Evolutionary conservation across 768 basidiomycete genomes (phyloP), one percentile per base, ranked within the genome.

Genomic region (Fomitopsis pulvina): DNA sequence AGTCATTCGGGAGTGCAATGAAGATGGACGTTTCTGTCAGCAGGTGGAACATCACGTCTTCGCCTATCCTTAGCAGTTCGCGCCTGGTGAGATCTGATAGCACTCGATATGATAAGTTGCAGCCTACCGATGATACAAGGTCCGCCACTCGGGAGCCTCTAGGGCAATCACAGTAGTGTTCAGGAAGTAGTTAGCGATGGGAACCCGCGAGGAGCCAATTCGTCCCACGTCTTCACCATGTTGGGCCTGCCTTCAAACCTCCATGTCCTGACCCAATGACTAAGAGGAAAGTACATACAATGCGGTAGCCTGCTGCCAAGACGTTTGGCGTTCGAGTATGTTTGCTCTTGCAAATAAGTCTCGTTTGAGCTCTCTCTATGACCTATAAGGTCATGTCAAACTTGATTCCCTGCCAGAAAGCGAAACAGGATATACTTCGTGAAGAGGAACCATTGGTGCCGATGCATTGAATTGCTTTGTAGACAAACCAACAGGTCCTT

Each of bases 111-210:
- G n/a, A n/a, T n/a, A n/a, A n/a, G n/a, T n/a, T n/a, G n/a, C n/a
- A n/a, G n/a, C n/a, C n/a, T n/a, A n/a, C n/a, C n/a, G n/a, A n/a
- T n/a, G n/a, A n/a, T n/a, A 67, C 11, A 92, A 67, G 2, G 59
- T 63, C 46, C 79, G 75, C 90, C 90, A 93, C 51, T 83, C 79
- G 0, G 73, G 70, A 0, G 73, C 71, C 53, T 83, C 76, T 16
- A 93, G 66, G 0, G 77, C 78, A 11, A 81, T 83, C 27, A 88
- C 68, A n/a, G 80, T 75, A 0, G 90, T 90, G 61, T 92, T 93
- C 14, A 87, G 71, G 55, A 80, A 82, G 49, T 70, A 71, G 57
- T 83, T 87, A 14, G 69, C 70, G 43, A 87, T 71, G 7, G 73
- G 74, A 11, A 68, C 75, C 64, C 22, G 63, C 60, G 49, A 68